A percentile compares a stretch with the other conserved stretches of the same genome.
These are phyloP conservation scores for Zoysia pacifica DNA, from an alignment of 176 grass and related monocot genomes.

Conservation along the genomic window DNA sequence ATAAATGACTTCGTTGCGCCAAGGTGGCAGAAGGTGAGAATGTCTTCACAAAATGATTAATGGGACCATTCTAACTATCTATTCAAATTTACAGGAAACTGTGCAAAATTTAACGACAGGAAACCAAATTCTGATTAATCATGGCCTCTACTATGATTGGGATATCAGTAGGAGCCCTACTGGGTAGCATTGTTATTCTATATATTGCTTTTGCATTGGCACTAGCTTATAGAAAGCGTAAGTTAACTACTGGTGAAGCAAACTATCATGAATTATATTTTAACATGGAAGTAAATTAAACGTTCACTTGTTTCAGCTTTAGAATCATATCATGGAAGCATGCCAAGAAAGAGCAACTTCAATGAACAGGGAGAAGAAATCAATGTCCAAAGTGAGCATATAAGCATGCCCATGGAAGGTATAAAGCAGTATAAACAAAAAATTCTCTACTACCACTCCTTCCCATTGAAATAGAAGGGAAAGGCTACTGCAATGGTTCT, in stretches of 20 bases:
- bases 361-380: neutral
- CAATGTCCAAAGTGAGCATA: neutral
- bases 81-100: constrained; percentile 9
- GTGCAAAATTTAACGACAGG: neutral
- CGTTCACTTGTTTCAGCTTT: neutral
- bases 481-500: neutral
- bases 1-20: constrained; percentile 67
- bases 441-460: neutral
- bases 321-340: neutral
- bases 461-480: neutral
- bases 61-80: neutral
- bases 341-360: neutral
- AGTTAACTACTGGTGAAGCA: neutral
- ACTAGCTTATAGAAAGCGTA: constrained; percentile 61
- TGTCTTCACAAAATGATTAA: neutral
- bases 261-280: neutral
- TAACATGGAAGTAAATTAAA: neutral
- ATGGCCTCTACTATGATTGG: constrained; percentile 38
- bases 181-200: constrained; percentile 47
- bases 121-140: constrained; percentile 4
- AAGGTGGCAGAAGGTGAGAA: constrained; percentile 71
- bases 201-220: constrained; percentile 56
- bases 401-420: neutral
- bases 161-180: constrained; percentile 59
- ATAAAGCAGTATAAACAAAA: neutral